phyloP scores from a whole-genome alignment of 2,329 filamentous ascomycete genomes.

The Nemania sp. region DNA sequence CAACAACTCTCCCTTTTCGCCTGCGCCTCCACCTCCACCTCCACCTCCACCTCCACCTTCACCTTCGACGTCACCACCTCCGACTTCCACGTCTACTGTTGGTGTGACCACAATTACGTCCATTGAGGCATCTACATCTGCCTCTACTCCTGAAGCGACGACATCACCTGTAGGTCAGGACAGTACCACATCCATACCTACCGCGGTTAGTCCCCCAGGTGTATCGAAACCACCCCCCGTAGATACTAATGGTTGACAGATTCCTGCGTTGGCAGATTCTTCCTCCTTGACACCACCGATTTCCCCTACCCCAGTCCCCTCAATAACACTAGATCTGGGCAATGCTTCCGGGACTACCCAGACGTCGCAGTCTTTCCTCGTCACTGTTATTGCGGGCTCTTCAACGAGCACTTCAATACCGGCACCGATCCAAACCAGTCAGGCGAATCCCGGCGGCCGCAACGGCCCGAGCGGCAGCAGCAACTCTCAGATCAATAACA shows the following conservation, averaged over 20 bases:
- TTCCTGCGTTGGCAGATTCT: neutral
- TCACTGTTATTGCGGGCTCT: neutral
- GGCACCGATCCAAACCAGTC: neutral
- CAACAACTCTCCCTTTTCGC: neutral
- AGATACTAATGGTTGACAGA: constrained; percentile 9
- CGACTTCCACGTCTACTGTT: neutral
- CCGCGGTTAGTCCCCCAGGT: constrained; percentile 1
- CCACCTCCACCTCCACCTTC: neutral
- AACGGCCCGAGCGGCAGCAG: neutral
- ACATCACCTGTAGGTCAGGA: neutral
- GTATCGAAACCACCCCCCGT: neutral
- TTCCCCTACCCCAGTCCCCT: neutral
- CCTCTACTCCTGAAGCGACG: constrained; percentile 1
- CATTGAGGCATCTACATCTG: constrained; percentile 2
- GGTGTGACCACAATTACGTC: constrained; percentile 7
- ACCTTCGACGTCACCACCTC: neutral
- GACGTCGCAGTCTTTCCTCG: neutral
- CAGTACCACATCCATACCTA: neutral
- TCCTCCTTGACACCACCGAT: neutral
- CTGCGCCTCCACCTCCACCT: neutral
- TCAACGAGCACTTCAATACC: constrained; percentile 8
- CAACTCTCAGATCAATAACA: neutral
- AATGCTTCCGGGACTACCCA: neutral
- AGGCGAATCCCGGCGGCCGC: too few species aligned
- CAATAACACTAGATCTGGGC: neutral